These are phyloP conservation scores for Leccinum truebloodii DNA, from an alignment of 768 basidiomycete species.

Conservation along the genomic window DNA sequence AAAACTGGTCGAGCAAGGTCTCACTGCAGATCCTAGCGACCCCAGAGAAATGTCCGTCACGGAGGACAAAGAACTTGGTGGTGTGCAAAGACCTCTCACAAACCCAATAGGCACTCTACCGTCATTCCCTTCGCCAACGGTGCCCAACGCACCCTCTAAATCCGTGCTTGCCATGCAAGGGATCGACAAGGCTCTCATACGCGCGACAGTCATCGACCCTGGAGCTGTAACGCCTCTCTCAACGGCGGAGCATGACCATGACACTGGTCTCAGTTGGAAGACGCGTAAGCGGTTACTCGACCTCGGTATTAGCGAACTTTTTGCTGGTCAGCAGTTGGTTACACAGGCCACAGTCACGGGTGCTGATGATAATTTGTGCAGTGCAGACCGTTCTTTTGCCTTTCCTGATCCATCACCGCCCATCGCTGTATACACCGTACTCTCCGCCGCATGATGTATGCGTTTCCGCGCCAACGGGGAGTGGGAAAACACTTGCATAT, in stretches of 20 bases:
- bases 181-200: slow-evolving; percentile 68
- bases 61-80: slow-evolving; percentile 1
- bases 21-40: slow-evolving; percentile 18
- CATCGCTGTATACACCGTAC: slow-evolving; percentile 56
- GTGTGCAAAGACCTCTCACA: slow-evolving; percentile 8
- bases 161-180: slow-evolving; percentile 75
- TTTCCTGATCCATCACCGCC: slow-evolving; percentile 59
- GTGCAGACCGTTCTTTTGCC: slow-evolving; percentile 92
- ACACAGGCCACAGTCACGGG: background rate
- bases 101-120: slow-evolving; percentile 47
- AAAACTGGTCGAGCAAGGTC: slow-evolving; percentile 33
- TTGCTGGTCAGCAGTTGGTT: slow-evolving; percentile 65
- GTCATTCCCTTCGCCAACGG: slow-evolving; percentile 65
- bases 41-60: background rate
- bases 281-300: slow-evolving; percentile 66
- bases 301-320: slow-evolving; percentile 81
- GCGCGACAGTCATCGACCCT: slow-evolving; percentile 70
- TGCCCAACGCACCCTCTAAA: slow-evolving; percentile 70
- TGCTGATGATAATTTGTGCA: slow-evolving; percentile 35
- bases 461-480: slow-evolving; percentile 96
- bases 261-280: slow-evolving; percentile 55
- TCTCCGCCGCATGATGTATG: slow-evolving; percentile 77
- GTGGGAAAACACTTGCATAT: slow-evolving; percentile 98
- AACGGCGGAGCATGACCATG: slow-evolving; percentile 36
- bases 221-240: slow-evolving; percentile 46